These are phyloP conservation scores for Diaporthe amygdali DNA, from an alignment of 2,329 filamentous ascomycete species.

Conservation along the genomic window DNA sequence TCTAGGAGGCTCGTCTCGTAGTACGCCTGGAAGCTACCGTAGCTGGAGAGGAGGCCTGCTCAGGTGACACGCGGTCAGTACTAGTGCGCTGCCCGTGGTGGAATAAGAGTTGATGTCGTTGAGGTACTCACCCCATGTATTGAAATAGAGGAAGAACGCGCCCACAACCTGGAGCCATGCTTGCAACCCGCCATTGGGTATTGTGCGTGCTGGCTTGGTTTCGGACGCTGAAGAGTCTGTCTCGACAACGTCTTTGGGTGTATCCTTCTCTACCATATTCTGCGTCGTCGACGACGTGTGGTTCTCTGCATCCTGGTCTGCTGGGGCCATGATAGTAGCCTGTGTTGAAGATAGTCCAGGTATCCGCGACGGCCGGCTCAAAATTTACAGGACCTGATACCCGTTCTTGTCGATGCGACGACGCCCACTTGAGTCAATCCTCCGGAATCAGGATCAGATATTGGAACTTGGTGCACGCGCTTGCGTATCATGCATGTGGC, in stretches of 20 bases:
- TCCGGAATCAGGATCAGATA: not conserved
- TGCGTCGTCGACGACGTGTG: not conserved
- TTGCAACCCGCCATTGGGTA: slow-evolving; percentile 36
- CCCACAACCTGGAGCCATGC: slow-evolving; percentile 52
- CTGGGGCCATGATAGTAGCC: not conserved
- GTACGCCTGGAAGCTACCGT: slow-evolving; percentile 59
- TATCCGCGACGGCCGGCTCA: not conserved
- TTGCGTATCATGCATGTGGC: not conserved
- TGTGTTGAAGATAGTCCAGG: not conserved
- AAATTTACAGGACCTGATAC: not conserved
- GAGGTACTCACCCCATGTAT: slow-evolving; percentile 46
- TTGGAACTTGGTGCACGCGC: not conserved
- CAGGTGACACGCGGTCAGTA: not conserved
- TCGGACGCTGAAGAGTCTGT: not conserved
- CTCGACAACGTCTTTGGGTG: not conserved
- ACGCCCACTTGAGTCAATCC: not conserved
- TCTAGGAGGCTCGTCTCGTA: slow-evolving; percentile 50
- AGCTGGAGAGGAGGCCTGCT: slow-evolving; percentile 54
- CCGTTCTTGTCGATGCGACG: not conserved
- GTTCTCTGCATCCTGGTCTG: not conserved
- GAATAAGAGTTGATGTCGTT: too few relatives aligned
- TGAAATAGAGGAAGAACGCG: slow-evolving; percentile 51
- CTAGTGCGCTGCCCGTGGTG: too few relatives aligned
- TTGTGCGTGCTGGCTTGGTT: not conserved
- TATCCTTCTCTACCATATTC: not conserved